phyloP scores from a whole-genome alignment of 495 filamentous ascomycete genomes.

The Penicillium dipodomyicola region DNA sequence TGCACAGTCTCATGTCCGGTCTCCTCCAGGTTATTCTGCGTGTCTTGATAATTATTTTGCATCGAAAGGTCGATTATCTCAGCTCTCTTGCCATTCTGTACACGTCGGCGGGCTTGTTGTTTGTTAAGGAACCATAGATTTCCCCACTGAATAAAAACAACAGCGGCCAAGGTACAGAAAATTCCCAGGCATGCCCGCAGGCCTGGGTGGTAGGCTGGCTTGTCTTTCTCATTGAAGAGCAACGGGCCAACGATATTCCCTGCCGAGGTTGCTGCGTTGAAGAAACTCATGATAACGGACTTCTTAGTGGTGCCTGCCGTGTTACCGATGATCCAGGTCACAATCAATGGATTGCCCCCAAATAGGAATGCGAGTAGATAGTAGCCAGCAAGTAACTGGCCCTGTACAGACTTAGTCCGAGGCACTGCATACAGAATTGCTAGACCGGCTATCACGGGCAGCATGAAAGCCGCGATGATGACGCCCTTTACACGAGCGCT shows the following conservation, averaged over 20 bases:
- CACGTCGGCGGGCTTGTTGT: constrained; percentile 49
- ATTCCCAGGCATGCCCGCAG: constrained; percentile 55
- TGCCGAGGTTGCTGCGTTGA: constrained; percentile 42
- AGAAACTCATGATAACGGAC: constrained; percentile 51
- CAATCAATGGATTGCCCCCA: constrained; percentile 49
- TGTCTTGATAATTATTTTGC: constrained; percentile 37
- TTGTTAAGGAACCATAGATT: constrained; percentile 55
- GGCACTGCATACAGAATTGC: constrained; percentile 54
- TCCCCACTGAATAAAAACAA: constrained; percentile 50
- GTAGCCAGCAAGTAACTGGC: constrained; percentile 54
- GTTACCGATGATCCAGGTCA: constrained; percentile 52
- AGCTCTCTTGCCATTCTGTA: constrained; percentile 56
- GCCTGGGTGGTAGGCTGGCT: constrained; percentile 54
- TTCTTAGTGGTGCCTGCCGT: constrained; percentile 53
- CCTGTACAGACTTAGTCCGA: constrained; percentile 37
- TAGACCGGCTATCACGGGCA: constrained; percentile 57
- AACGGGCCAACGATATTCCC: constrained; percentile 51
- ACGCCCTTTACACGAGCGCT: constrained; percentile 50
- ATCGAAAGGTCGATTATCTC: constrained; percentile 57
- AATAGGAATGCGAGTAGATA: constrained; percentile 62
- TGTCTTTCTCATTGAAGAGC: constrained; percentile 42
- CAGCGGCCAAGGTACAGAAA: constrained; percentile 49
- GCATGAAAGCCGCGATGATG: constrained; percentile 46
- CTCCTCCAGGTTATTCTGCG: constrained; percentile 19
- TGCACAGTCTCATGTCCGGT: constrained; percentile 20